These are phyloP conservation scores for Phialophora tarda DNA, from an alignment of 2,329 filamentous ascomycete genomes.

Conservation along the genomic window DNA sequence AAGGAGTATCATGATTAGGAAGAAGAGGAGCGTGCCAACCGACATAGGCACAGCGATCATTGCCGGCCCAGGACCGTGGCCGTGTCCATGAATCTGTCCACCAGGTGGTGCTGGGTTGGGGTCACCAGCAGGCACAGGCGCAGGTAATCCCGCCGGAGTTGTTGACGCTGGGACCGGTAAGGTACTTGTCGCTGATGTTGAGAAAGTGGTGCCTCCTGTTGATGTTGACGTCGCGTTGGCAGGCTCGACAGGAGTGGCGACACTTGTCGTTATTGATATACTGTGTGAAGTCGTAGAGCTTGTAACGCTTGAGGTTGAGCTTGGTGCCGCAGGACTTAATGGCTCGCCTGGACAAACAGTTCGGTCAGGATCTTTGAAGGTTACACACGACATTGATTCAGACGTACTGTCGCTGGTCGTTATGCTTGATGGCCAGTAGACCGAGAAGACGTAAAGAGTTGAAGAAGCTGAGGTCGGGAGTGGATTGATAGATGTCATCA, in stretches of 20 bases:
- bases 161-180: neutral
- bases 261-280: conserved; percentile 5
- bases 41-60: conserved; percentile 22
- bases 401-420: conserved; percentile 4
- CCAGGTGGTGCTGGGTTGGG: neutral
- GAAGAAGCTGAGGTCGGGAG: neutral
- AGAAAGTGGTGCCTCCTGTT: neutral
- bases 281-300: neutral
- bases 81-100: conserved; percentile 6
- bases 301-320: neutral
- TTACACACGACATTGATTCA: conserved; percentile 7
- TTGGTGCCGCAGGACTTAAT: neutral
- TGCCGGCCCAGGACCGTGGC: neutral
- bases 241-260: neutral
- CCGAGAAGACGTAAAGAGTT: neutral
- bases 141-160: neutral
- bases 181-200: neutral
- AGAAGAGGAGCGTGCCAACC: conserved; percentile 6
- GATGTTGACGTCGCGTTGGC: neutral
- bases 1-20: conserved; percentile 9
- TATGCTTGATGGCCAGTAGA: neutral
- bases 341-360: conserved; percentile 8
- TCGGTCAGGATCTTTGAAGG: conserved; percentile 7
- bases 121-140: neutral
- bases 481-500: neutral